Conservation (phyloP, 768 basidiomycete species). For the Ephemerocybe angulata region DNA sequence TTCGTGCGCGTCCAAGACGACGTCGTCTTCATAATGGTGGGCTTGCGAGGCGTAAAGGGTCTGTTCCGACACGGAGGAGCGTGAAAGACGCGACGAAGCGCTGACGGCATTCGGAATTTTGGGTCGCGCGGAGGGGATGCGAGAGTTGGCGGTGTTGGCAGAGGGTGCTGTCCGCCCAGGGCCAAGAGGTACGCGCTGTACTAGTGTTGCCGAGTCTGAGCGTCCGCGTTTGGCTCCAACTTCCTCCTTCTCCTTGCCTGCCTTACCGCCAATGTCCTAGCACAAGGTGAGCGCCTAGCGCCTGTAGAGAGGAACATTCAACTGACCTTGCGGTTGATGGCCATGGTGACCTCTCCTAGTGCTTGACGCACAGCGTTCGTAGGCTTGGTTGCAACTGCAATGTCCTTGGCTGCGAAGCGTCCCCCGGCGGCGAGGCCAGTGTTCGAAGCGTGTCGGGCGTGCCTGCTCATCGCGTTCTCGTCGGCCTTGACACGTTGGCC, state of each 20-base stretch:
- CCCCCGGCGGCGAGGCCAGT: conserved; percentile 40
- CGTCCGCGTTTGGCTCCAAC: conserved; percentile 60
- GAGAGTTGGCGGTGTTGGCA: conserved; percentile 36
- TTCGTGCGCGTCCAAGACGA: conserved; percentile 41
- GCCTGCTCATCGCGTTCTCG: conserved; percentile 72
- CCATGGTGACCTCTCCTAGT: conserved; percentile 77
- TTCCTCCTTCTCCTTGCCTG: conserved; percentile 70
- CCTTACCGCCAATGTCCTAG: conserved; percentile 48
- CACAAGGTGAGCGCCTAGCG: conserved; percentile 2
- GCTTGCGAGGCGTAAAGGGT: conserved; percentile 29
- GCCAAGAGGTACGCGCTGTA: conserved; percentile 69
- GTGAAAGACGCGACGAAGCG: conserved; percentile 35
- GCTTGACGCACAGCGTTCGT: conserved; percentile 59
- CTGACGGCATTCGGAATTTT: conserved; percentile 9
- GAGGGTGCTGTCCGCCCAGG: conserved; percentile 48
- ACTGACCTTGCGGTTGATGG: conserved; percentile 72
- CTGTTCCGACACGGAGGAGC: conserved; percentile 39
- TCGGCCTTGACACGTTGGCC: conserved; percentile 69
- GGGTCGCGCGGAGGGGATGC: conserved; percentile 22
- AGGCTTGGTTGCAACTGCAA: conserved; percentile 51
- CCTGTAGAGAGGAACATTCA: conserved; percentile 9
- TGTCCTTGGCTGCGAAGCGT: conserved; percentile 50
- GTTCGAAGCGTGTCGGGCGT: conserved; percentile 60
- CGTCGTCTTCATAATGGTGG: conserved; percentile 39
- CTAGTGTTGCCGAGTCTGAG: conserved; percentile 58